phyloP scores from a whole-genome alignment of 148 eudicot species.

The Amaranthus palmeri region DNA sequence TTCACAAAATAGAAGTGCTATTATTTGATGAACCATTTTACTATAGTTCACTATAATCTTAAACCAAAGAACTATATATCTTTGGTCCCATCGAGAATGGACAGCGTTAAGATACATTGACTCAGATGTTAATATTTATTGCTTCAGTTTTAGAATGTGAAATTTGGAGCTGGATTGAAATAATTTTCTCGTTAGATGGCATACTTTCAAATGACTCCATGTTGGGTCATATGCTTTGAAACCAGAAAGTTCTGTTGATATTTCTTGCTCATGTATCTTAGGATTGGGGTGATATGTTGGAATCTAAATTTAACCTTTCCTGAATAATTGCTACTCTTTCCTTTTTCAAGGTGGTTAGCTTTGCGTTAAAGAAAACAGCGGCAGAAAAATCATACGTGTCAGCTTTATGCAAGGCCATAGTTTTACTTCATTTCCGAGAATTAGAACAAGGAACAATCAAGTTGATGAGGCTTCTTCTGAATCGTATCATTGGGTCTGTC shows the following conservation, averaged over 20 bases:
- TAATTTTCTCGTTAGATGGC: background rate
- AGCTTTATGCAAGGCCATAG: constrained; percentile 62
- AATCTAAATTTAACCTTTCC: background rate
- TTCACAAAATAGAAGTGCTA: too few relatives aligned
- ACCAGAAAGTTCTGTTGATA: background rate
- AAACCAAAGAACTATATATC: too few relatives aligned
- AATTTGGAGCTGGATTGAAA: background rate
- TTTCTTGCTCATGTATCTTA: too few relatives aligned
- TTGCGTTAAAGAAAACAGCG: constrained; percentile 60
- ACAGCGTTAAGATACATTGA: too few relatives aligned
- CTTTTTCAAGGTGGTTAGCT: constrained; percentile 44
- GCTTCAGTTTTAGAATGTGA: background rate
- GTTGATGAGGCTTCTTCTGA: constrained; percentile 59
- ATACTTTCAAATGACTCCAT: background rate
- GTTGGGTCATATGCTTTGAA: background rate
- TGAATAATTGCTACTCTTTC: constrained; percentile 9
- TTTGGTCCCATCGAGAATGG: too few relatives aligned
- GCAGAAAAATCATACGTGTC: constrained; percentile 73
- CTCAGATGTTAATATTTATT: too few relatives aligned
- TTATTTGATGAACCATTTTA: too few relatives aligned
- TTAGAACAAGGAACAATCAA: constrained; percentile 75
- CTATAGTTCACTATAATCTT: too few relatives aligned
- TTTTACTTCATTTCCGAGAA: constrained; percentile 52
- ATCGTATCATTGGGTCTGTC: constrained; percentile 39
- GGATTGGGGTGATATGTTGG: background rate